phyloP scores from a whole-genome alignment of 2,329 filamentous ascomycete genomes.

The Arachnomyces sp. region DNA sequence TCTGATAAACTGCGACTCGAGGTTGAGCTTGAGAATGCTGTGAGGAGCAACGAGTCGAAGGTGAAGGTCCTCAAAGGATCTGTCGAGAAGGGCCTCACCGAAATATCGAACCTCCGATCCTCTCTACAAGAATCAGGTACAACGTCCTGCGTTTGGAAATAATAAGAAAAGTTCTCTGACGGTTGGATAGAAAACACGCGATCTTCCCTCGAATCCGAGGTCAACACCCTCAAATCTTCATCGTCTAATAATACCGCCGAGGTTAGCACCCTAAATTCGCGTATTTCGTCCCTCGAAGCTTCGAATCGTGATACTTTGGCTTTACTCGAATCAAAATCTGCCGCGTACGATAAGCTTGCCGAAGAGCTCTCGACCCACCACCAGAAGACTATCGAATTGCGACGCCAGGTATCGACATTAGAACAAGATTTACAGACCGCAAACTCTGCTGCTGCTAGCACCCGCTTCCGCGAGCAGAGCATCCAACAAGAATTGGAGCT shows the following conservation, averaged over 20 bases:
- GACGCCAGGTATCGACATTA: conserved; percentile 70
- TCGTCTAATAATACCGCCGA: conserved; percentile 60
- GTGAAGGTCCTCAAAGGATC: conserved; percentile 73
- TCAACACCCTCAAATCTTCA: conserved; percentile 69
- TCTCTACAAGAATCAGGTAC: conserved; percentile 78
- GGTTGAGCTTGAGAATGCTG: conserved; percentile 86
- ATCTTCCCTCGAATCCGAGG: conserved; percentile 69
- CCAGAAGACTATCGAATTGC: conserved; percentile 75
- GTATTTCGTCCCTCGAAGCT: conserved; percentile 78
- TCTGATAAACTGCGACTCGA: conserved; percentile 83
- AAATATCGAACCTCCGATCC: conserved; percentile 71
- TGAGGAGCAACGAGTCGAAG: conserved; percentile 75
- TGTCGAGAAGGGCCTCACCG: conserved; percentile 74
- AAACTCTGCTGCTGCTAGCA: conserved; percentile 68
- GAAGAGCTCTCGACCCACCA: conserved; percentile 84
- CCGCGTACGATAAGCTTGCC: conserved; percentile 75
- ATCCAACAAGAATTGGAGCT: conserved; percentile 85
- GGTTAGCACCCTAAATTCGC: conserved; percentile 67
- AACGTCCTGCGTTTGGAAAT: background rate
- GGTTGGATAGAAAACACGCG: conserved; percentile 60
- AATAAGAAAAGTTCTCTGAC: conserved; percentile 14
- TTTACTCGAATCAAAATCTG: conserved; percentile 82
- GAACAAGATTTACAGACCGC: conserved; percentile 79
- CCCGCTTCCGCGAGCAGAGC: conserved; percentile 84
- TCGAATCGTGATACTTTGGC: conserved; percentile 87